phyloP scores from a whole-genome alignment of 495 filamentous ascomycete genomes.

The Xylaria castorea region DNA sequence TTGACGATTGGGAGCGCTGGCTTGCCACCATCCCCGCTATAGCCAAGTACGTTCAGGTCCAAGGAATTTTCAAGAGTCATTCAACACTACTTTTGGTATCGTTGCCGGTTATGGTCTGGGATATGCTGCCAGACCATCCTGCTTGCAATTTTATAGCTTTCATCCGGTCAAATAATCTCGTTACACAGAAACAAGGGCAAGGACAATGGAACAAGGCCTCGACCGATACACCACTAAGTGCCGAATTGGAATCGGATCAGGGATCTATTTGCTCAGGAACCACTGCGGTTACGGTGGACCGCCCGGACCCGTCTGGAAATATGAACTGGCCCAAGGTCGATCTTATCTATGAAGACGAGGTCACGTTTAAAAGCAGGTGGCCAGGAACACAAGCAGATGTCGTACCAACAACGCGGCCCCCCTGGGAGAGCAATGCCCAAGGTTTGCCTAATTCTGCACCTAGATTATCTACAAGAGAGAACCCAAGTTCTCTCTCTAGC shows the following conservation, averaged over 20 bases:
- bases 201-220: slow-evolving; percentile 6
- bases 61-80: slow-evolving; percentile 61
- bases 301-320: neutral
- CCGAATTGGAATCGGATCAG: slow-evolving; percentile 28
- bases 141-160: slow-evolving; percentile 61
- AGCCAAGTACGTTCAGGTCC: slow-evolving; percentile 58
- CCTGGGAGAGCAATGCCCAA: slow-evolving; percentile 13
- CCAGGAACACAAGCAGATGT: slow-evolving; percentile 11
- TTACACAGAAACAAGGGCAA: slow-evolving; percentile 10
- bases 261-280: slow-evolving; percentile 39
- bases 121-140: slow-evolving; percentile 56
- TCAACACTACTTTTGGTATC: slow-evolving; percentile 57
- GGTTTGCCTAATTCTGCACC: slow-evolving; percentile 2
- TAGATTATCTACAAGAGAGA: neutral
- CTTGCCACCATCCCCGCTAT: slow-evolving; percentile 54
- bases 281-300: slow-evolving; percentile 11
- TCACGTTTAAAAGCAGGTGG: neutral
- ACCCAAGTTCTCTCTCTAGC: neutral
- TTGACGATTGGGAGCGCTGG: slow-evolving; percentile 58
- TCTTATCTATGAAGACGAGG: neutral
- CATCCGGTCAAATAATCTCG: slow-evolving; percentile 56
- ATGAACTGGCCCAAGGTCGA: slow-evolving; percentile 11
- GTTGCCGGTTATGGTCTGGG: slow-evolving; percentile 60
- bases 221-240: neutral
- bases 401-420: slow-evolving; percentile 12